Conservation (phyloP, 495 filamentous ascomycete species). For the Neurospora africana region DNA sequence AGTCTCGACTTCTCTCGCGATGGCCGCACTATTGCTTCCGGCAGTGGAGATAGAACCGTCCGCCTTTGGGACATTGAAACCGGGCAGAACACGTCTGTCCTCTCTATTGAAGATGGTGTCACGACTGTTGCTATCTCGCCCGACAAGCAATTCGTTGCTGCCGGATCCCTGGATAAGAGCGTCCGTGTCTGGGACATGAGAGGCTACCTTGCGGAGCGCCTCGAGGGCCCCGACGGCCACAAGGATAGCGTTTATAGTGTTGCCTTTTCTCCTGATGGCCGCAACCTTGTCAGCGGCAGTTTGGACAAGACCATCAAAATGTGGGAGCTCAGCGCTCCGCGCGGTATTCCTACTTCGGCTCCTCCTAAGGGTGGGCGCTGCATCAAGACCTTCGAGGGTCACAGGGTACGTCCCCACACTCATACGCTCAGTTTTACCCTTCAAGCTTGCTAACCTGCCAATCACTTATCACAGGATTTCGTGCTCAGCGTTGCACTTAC, state of each 20-base stretch:
- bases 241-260: constrained; percentile 91
- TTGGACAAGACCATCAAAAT: constrained; percentile 93
- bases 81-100: constrained; percentile 59
- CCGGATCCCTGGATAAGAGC: constrained; percentile 82
- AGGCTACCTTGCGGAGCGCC: constrained; percentile 71
- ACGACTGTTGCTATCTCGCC: constrained; percentile 90
- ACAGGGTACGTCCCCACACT: constrained; percentile 53
- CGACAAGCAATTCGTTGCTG: constrained; percentile 74
- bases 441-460: background rate
- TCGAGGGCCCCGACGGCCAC: constrained; percentile 79
- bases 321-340: constrained; percentile 72
- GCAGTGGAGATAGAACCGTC: constrained; percentile 79
- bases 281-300: constrained; percentile 79
- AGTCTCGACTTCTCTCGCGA: constrained; percentile 85
- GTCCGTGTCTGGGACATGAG: constrained; percentile 82
- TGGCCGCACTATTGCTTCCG: constrained; percentile 79
- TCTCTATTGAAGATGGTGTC: constrained; percentile 82
- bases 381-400: constrained; percentile 81
- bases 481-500: constrained; percentile 83
- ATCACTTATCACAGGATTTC: constrained; percentile 53
- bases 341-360: constrained; percentile 40
- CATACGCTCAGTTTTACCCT: background rate
- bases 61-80: constrained; percentile 81
- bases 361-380: constrained; percentile 68
- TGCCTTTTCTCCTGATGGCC: constrained; percentile 79